phyloP scores from a whole-genome alignment of 352 stramenopile species.

The Phytophthora citrophthora region DNA sequence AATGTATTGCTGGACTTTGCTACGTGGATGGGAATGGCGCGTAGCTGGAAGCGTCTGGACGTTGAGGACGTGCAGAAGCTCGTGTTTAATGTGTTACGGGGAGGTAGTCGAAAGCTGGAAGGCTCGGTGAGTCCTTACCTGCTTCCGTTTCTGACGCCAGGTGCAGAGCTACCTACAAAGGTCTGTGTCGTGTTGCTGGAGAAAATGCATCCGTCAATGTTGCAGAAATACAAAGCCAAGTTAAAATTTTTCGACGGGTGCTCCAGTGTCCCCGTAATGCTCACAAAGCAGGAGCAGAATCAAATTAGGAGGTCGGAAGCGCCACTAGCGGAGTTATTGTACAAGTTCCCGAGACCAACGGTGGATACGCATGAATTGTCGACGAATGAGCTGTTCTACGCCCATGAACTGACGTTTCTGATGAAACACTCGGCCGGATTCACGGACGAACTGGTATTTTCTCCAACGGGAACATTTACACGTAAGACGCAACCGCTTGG shows the following conservation, averaged over 20 bases:
- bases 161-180: constrained; percentile 55
- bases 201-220: constrained; percentile 71
- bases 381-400: constrained; percentile 74
- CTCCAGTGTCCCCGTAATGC: constrained; percentile 67
- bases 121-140: constrained; percentile 54
- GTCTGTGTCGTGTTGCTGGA: constrained; percentile 76
- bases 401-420: constrained; percentile 82
- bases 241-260: constrained; percentile 79
- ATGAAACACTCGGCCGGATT: constrained; percentile 78
- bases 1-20: constrained; percentile 78
- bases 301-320: constrained; percentile 61
- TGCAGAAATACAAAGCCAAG: constrained; percentile 72
- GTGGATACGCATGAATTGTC: constrained; percentile 67
- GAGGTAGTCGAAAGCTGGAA: constrained; percentile 22
- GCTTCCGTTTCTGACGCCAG: constrained; percentile 55
- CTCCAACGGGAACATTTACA: constrained; percentile 62
- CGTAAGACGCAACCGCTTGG: constrained; percentile 72
- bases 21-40: constrained; percentile 65
- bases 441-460: constrained; percentile 78
- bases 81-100: constrained; percentile 52
- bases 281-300: constrained; percentile 56
- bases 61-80: constrained; percentile 72
- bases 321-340: constrained; percentile 69
- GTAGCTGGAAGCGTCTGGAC: constrained; percentile 52
- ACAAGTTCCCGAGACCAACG: constrained; percentile 67